These are phyloP conservation scores for Allodekkera sacchari DNA, from an alignment of 805 yeast genomes.

Conservation along the genomic window DNA sequence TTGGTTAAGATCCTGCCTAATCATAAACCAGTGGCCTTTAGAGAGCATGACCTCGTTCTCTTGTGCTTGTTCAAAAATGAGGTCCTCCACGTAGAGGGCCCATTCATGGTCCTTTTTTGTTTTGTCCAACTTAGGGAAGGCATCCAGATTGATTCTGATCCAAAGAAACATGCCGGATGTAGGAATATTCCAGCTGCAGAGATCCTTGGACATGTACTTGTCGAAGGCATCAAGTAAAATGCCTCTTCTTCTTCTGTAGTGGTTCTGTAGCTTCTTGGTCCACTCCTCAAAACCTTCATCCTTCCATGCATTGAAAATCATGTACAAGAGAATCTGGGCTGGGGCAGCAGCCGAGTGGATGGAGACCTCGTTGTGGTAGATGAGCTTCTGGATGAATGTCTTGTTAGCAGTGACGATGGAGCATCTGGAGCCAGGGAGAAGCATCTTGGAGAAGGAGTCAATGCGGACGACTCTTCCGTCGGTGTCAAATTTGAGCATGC, in stretches of 20 bases:
- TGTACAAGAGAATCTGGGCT: constrained; percentile 52
- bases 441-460: constrained; percentile 71
- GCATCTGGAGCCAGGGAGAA: constrained; percentile 70
- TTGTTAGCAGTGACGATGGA: constrained; percentile 70
- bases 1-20: constrained; percentile 10
- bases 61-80: constrained; percentile 15
- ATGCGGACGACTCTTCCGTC: constrained; percentile 74
- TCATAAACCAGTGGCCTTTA: constrained; percentile 28
- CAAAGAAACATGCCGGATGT: constrained; percentile 38
- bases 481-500: constrained; percentile 59
- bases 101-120: constrained; percentile 28
- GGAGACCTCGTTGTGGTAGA: constrained; percentile 57
- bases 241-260: constrained; percentile 61
- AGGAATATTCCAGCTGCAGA: constrained; percentile 34
- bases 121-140: constrained; percentile 30
- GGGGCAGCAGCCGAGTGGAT: constrained; percentile 73
- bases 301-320: constrained; percentile 54
- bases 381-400: constrained; percentile 39
- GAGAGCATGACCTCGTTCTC: constrained; percentile 21
- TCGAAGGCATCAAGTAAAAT: constrained; percentile 42
- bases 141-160: constrained; percentile 32
- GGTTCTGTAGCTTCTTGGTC: constrained; percentile 53
- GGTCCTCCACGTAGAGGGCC: constrained; percentile 23
- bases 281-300: constrained; percentile 59
- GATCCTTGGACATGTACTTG: constrained; percentile 36